Evolutionary conservation across 345 rosid genomes (phyloP), one percentile per base, ranked within the genome.

Genomic region (Rubroshorea leprosula): DNA sequence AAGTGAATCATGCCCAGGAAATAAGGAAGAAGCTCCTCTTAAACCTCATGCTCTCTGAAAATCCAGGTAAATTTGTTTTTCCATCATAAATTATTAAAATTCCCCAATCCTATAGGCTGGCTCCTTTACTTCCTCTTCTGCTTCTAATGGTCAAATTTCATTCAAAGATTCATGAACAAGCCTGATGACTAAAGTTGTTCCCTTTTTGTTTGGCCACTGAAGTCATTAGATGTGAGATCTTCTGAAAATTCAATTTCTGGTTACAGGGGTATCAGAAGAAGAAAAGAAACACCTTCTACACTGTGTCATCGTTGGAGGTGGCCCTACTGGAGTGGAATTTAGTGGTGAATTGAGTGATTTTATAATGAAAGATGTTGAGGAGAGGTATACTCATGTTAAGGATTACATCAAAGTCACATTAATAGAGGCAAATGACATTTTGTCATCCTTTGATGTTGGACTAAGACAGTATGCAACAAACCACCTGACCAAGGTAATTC

Each of bases 241-340:
- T 35, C 41, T 2, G n/a, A 35, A 35, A 24, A 4, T 49, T 60
- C 38, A 23, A 52, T 17, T 58, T 35, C 23, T 29, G 5, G 23
- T 64, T 61, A 11, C 68, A 87, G 99, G 99, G 68, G 76, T 85
- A 59, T 65, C 87, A 2, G 84, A 74, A 63, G 92, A 74, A 23
- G 99, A 93, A 66, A 93, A 75, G 84, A 77, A 73, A 51, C 85
- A 92, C 31, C 75, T 93, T 51, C 51, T 93, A 66, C 97, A 90
- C 57, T 89, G 90, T 39, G 97, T 87, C 55, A 87, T 93, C 19
- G 81, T 93, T 46, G 99, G 99, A 51, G 99, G 99, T 54, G 96
- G 99, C 4, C 97, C 97, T 0, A 89, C 99, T 13, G 95, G 99
- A n/a, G 97, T 90, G 3, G 99, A 93, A 72, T 90, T 93, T 12